These are phyloP conservation scores for Aphanomyces invadans DNA, from an alignment of 352 stramenopile genomes.

Conservation along the genomic window DNA sequence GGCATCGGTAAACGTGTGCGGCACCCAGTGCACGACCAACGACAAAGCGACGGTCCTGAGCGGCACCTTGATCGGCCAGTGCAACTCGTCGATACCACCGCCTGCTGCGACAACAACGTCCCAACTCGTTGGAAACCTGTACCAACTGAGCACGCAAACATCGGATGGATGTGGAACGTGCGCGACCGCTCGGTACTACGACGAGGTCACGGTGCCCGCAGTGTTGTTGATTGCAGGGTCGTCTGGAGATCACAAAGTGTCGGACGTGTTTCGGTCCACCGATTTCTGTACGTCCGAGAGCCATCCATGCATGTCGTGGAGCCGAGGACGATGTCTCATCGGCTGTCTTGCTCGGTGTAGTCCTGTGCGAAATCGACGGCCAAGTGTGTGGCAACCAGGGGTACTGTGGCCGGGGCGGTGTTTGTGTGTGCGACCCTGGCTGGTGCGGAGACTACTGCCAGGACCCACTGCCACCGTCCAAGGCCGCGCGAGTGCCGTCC, in stretches of 20 bases:
- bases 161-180: constrained; percentile 66
- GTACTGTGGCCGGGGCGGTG: constrained; percentile 56
- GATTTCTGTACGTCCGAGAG: constrained; percentile 46
- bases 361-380: constrained; percentile 66
- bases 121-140: constrained; percentile 39
- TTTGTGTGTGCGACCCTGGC: constrained; percentile 49
- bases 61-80: constrained; percentile 59
- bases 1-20: constrained; percentile 45
- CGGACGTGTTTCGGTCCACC: constrained; percentile 58
- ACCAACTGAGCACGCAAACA: constrained; percentile 50
- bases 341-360: constrained; percentile 27
- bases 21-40: constrained; percentile 40
- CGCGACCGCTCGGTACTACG: constrained; percentile 41
- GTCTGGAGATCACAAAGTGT: constrained; percentile 58
- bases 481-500: not conserved
- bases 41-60: constrained; percentile 38
- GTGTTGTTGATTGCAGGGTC: constrained; percentile 65
- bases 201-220: constrained; percentile 43
- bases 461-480: not conserved
- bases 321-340: constrained; percentile 4
- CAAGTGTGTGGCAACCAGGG: constrained; percentile 57
- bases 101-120: constrained; percentile 33
- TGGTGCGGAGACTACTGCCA: constrained; percentile 58
- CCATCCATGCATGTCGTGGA: not conserved
- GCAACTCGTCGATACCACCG: constrained; percentile 31